Percentiles rank a stretch among this genome's conserved stretches.
phyloP scores from a whole-genome alignment of 169 alveolate species.

The Sarcocystis neurona region DNA sequence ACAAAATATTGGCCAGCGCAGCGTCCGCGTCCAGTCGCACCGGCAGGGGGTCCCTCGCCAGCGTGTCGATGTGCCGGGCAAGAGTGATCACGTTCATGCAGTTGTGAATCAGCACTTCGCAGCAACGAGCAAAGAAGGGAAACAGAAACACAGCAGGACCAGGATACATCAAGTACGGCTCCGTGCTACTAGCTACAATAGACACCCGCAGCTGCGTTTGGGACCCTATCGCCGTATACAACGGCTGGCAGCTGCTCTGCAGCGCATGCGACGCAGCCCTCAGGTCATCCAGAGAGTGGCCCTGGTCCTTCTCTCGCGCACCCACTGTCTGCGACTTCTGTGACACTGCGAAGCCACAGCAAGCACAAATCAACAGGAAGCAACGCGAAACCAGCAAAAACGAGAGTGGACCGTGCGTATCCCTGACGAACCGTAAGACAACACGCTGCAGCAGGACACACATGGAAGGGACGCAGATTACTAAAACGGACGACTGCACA shows the following conservation, averaged over 20 bases:
- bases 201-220: constrained; percentile 16
- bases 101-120: constrained; percentile 29
- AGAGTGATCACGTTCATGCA: constrained; percentile 28
- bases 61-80: background rate
- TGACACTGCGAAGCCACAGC: too few relatives aligned
- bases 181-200: constrained; percentile 27
- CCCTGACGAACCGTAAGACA: too few relatives aligned
- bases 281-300: too few relatives aligned
- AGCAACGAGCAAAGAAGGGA: constrained; percentile 28
- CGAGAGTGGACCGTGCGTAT: too few relatives aligned
- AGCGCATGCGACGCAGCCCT: background rate
- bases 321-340: too few relatives aligned
- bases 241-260: background rate
- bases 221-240: background rate
- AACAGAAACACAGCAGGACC: constrained; percentile 32
- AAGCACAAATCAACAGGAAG: too few relatives aligned
- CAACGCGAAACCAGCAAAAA: too few relatives aligned
- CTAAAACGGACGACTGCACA: too few relatives aligned
- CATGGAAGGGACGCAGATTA: too few relatives aligned
- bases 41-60: background rate
- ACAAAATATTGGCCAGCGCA: background rate
- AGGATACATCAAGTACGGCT: constrained; percentile 34
- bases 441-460: too few relatives aligned
- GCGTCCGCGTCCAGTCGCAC: constrained; percentile 20
- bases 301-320: too few relatives aligned